Conservation (phyloP, 2,329 filamentous ascomycete genomes). For the Colletotrichum limetticola region DNA sequence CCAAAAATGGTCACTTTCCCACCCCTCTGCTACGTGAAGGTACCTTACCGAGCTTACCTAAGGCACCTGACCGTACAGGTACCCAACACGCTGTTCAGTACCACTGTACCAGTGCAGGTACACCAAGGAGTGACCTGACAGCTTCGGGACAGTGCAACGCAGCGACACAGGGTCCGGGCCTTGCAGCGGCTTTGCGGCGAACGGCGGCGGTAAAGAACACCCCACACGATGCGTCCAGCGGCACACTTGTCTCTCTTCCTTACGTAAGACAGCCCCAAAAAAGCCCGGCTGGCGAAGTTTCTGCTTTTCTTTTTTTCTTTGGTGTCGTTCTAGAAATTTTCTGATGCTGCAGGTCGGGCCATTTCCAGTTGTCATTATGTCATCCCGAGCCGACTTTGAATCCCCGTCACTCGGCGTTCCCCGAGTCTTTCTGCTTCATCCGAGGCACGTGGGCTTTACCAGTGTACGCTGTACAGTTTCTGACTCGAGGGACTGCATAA, state of each 20-base stretch:
- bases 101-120: too few relatives aligned
- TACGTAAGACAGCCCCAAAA: neutral
- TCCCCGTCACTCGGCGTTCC: constrained; percentile 6
- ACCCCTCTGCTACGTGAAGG: too few relatives aligned
- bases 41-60: neutral
- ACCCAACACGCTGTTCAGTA: too few relatives aligned
- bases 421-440: constrained; percentile 2
- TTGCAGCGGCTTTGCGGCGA: neutral
- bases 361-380: constrained; percentile 26
- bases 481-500: neutral
- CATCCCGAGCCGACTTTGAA: constrained; percentile 2
- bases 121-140: neutral
- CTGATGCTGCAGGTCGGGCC: constrained; percentile 14
- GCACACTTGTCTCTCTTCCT: neutral
- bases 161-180: neutral
- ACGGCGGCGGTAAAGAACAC: neutral
- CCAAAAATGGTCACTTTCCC: neutral
- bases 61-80: neutral
- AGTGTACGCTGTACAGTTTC: too few relatives aligned
- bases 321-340: neutral
- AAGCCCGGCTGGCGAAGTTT: neutral
- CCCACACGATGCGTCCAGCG: too few relatives aligned
- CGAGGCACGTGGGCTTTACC: neutral
- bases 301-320: neutral
- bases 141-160: neutral